Conservation (phyloP, 768 basidiomycete species). For the Podaxis mareebaensis region DNA sequence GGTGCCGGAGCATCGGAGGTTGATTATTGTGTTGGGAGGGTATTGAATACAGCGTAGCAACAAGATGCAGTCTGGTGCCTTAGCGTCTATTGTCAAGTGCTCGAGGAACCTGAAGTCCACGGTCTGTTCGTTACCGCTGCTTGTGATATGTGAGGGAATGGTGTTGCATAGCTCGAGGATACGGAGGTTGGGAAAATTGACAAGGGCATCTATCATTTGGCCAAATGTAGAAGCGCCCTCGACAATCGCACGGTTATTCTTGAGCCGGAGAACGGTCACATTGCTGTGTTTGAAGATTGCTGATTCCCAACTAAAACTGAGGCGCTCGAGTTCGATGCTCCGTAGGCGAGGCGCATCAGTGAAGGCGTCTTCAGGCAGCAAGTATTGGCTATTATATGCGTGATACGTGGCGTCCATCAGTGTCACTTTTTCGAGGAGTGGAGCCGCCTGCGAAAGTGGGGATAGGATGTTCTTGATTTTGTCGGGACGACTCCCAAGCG, state of each 20-base stretch:
- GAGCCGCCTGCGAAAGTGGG: background rate
- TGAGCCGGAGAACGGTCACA: slow-evolving; percentile 7
- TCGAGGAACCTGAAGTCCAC: slow-evolving; percentile 6
- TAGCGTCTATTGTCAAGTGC: background rate
- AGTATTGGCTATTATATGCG: background rate
- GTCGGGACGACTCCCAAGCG: slow-evolving; percentile 15
- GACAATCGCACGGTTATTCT: background rate
- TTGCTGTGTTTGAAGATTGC: slow-evolving; percentile 10
- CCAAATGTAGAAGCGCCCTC: background rate
- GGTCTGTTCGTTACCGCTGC: background rate
- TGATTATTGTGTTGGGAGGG: slow-evolving; percentile 1
- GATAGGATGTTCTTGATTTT: background rate
- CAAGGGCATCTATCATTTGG: slow-evolving; percentile 8
- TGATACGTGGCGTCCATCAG: background rate
- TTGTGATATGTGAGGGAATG: background rate
- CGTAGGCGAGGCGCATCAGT: slow-evolving; percentile 2
- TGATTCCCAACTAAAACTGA: slow-evolving; percentile 11
- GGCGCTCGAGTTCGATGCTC: slow-evolving; percentile 1
- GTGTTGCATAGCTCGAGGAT: slow-evolving; percentile 1
- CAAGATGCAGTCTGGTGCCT: background rate
- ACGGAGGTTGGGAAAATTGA: slow-evolving; percentile 6
- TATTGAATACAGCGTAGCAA: slow-evolving; percentile 8
- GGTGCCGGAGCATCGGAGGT: background rate
- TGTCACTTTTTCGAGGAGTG: slow-evolving; percentile 2
- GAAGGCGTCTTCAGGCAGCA: slow-evolving; percentile 7